A percentile compares a stretch with the other conserved stretches of the same genome.
These are phyloP conservation scores for Cyclotella cryptica DNA, from an alignment of 108 stramenopile genomes.

Conservation along the genomic window DNA sequence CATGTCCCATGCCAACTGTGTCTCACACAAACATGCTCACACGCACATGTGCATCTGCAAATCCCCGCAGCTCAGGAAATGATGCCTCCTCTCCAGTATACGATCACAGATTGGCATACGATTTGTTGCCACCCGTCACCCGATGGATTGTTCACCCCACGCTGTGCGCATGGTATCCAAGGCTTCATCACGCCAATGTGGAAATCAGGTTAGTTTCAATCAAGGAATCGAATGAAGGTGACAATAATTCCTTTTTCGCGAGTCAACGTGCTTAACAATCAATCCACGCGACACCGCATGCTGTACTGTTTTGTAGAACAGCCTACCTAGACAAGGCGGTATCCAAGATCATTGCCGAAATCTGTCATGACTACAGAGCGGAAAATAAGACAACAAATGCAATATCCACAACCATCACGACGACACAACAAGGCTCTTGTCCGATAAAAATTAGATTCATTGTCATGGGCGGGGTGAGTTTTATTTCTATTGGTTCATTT, in stretches of 20 bases:
- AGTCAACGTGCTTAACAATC: no score
- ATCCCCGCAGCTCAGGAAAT: conserved; percentile 45
- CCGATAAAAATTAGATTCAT: conserved; percentile 60
- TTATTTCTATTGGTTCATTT: no score
- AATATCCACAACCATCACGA: neutral
- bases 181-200: conserved; percentile 79
- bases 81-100: conserved; percentile 62
- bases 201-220: conserved; percentile 54
- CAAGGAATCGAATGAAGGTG: neutral
- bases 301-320: conserved; percentile 55
- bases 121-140: conserved; percentile 66
- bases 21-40: no score
- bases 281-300: no score
- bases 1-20: no score
- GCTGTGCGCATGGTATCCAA: conserved; percentile 59
- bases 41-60: no score
- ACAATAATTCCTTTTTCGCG: no score
- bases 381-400: neutral
- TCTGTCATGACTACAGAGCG: conserved; percentile 7
- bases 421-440: neutral
- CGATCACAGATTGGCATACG: conserved; percentile 68
- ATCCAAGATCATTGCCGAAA: conserved; percentile 34
- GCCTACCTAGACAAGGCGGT: conserved; percentile 70
- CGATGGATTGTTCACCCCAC: conserved; percentile 50
- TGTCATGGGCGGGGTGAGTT: conserved; percentile 58